phyloP scores from a whole-genome alignment of 2,329 filamentous ascomycete species.

The Diaporthe sp. region DNA sequence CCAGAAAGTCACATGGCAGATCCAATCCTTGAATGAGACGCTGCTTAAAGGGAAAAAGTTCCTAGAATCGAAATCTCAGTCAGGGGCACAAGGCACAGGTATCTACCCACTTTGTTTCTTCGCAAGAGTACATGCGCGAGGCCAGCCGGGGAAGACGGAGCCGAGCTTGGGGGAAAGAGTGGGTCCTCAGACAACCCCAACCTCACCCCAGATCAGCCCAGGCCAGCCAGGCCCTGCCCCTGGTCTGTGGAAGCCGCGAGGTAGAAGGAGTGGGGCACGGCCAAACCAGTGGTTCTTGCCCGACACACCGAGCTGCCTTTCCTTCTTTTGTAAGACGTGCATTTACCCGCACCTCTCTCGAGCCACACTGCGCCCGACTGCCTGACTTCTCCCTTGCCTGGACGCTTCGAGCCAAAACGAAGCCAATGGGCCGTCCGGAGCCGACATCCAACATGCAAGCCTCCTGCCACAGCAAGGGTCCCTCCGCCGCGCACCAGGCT shows the following conservation, averaged over 20 bases:
- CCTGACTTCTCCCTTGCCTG: not conserved
- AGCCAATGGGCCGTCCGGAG: slow-evolving; percentile 27
- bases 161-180: slow-evolving; percentile 23
- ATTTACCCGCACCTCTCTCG: slow-evolving; percentile 31
- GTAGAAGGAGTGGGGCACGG: not conserved
- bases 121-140: not conserved
- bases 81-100: not conserved
- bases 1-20: not conserved
- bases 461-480: not conserved
- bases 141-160: slow-evolving; percentile 40
- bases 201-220: slow-evolving; percentile 26
- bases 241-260: not conserved
- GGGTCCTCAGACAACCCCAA: slow-evolving; percentile 23
- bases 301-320: slow-evolving; percentile 1
- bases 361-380: not conserved
- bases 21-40: not conserved
- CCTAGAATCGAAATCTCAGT: not conserved
- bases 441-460: slow-evolving; percentile 11
- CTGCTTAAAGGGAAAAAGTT: not conserved
- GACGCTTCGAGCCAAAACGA: not conserved
- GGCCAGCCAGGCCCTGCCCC: slow-evolving; percentile 1
- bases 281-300: not conserved
- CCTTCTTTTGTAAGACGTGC: not conserved
- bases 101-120: not conserved
- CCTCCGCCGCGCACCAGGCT: not conserved